Conservation (phyloP, 192 early-diverging fungal genomes). For the Funneliformis geosporum region DNA sequence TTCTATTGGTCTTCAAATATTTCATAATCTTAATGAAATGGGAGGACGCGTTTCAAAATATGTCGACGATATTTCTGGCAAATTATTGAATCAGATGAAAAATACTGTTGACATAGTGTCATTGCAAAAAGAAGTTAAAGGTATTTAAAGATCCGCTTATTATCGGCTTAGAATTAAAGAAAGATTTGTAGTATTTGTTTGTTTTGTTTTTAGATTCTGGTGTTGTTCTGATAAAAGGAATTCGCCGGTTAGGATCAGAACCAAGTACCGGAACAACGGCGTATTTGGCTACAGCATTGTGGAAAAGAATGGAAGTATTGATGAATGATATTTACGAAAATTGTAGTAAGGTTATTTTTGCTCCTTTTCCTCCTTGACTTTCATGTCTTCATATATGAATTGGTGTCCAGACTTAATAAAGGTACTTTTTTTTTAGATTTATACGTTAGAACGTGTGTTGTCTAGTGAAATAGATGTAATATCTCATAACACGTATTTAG, state of each 20-base stretch:
- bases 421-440: conserved; percentile 40
- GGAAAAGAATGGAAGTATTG: conserved; percentile 55
- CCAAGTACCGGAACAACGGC: conserved; percentile 47
- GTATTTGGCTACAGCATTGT: conserved; percentile 49
- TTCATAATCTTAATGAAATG: conserved; percentile 54
- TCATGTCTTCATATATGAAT: neutral
- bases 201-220: conserved; percentile 37
- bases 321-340: conserved; percentile 54
- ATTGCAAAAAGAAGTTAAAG: conserved; percentile 54
- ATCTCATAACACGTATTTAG: conserved; percentile 52
- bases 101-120: conserved; percentile 51
- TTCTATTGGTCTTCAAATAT: conserved; percentile 53
- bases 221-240: conserved; percentile 31
- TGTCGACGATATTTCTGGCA: conserved; percentile 41
- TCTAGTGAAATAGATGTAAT: conserved; percentile 51
- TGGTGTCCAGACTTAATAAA: neutral
- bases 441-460: conserved; percentile 53
- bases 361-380: neutral
- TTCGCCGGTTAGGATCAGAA: conserved; percentile 54
- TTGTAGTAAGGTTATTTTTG: conserved; percentile 52
- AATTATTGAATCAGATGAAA: conserved; percentile 47
- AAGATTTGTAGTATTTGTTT: neutral
- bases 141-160: conserved; percentile 24
- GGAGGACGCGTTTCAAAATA: conserved; percentile 43
- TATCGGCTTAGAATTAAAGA: neutral